Percentiles rank a stretch among this genome's conserved stretches.
Conservation (phyloP, 176 grass and related monocot genomes). For the Bonia amplexicaulis region DNA sequence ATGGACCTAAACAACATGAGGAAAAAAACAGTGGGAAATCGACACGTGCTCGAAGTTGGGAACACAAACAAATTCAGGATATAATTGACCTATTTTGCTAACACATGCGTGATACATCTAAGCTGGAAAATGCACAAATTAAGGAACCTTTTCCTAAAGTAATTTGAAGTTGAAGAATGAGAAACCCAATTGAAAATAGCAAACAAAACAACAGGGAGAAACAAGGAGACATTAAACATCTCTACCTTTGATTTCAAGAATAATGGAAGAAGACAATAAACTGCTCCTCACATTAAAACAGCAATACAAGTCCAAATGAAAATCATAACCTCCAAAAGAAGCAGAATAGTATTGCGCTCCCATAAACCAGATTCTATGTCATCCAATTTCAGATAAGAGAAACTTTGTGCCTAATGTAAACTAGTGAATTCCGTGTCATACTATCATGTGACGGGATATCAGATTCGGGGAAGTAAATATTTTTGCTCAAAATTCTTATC, state of each 20-base stretch:
- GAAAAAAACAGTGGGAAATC: not conserved
- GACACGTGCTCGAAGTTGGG: not conserved
- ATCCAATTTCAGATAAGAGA: not conserved
- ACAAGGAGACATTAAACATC: not conserved
- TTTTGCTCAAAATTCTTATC: not conserved
- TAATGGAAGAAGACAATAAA: not conserved
- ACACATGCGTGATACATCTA: not conserved
- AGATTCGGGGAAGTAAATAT: not conserved
- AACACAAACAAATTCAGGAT: not conserved
- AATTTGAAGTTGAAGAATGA: not conserved
- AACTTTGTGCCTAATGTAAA: not conserved
- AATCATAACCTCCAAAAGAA: not conserved
- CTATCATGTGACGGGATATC: not conserved
- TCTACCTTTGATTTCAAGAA: not conserved
- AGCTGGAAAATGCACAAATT: not conserved
- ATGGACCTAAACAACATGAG: conserved; percentile 28
- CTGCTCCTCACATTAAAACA: not conserved
- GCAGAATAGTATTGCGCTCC: not conserved
- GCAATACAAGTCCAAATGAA: not conserved
- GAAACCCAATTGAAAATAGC: not conserved
- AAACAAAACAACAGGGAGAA: not conserved
- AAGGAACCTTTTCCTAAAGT: not conserved
- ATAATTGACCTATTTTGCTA: not conserved
- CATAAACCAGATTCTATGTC: not conserved
- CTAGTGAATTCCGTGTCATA: not conserved